phyloP scores from a whole-genome alignment of 768 basidiomycete genomes.

The Nidularia pulvinata region DNA sequence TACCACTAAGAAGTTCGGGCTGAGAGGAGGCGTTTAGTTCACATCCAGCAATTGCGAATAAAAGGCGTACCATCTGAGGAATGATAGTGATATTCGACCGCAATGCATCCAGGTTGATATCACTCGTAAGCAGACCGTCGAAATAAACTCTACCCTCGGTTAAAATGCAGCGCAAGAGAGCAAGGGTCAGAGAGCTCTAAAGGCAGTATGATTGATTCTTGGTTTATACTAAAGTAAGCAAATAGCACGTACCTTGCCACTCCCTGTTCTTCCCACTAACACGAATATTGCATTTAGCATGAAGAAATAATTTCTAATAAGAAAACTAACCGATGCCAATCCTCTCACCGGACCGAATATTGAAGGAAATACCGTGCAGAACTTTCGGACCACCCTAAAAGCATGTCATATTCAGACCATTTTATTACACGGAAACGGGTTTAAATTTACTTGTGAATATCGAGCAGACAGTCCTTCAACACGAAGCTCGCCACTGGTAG shows the following conservation, averaged over 20 bases:
- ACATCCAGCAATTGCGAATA: not conserved
- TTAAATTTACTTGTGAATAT: conserved; percentile 34
- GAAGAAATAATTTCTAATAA: not conserved
- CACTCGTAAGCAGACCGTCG: conserved; percentile 43
- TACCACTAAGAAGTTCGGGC: conserved; percentile 40
- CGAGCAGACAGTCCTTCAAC: conserved; percentile 51
- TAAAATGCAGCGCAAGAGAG: conserved; percentile 53
- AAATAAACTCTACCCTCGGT: conserved; percentile 51
- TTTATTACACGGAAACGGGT: not conserved
- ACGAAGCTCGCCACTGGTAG: conserved; percentile 48
- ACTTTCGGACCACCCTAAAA: conserved; percentile 42
- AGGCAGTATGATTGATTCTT: not conserved
- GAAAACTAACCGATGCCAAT: conserved; percentile 42
- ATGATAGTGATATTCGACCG: conserved; percentile 57
- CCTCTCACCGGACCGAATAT: conserved; percentile 48
- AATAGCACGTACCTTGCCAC: conserved; percentile 24
- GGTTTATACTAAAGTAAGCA: not conserved
- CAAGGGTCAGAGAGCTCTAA: conserved; percentile 49
- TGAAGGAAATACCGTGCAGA: conserved; percentile 44
- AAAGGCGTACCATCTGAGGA: conserved; percentile 29
- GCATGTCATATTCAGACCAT: not conserved
- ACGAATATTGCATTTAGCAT: not conserved
- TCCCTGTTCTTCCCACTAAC: conserved; percentile 33
- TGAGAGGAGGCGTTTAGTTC: conserved; percentile 4
- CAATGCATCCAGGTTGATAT: conserved; percentile 51